A percentile compares a stretch with the other conserved stretches of the same genome.
phyloP scores from a whole-genome alignment of 2,329 filamentous ascomycete species.

The Penicillium sp. region DNA sequence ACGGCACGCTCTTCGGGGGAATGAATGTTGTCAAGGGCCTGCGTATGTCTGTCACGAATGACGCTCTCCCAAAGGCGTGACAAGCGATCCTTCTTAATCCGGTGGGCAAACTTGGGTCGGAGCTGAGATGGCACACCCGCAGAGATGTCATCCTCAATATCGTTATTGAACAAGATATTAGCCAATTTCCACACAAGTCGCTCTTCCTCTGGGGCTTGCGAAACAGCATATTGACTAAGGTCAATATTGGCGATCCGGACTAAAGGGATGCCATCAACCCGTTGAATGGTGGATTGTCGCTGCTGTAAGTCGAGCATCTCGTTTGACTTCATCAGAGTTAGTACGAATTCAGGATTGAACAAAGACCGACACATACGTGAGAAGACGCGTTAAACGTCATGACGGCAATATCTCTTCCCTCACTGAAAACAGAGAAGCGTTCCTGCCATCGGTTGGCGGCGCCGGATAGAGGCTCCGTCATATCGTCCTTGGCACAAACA shows the following conservation, averaged over 20 bases:
- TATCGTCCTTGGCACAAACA: slow-evolving; percentile 57
- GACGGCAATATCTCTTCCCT: slow-evolving; percentile 33
- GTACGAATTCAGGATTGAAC: neutral
- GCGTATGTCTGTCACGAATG: slow-evolving; percentile 62
- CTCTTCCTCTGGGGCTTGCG: slow-evolving; percentile 35
- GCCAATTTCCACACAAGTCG: slow-evolving; percentile 76
- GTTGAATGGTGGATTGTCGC: slow-evolving; percentile 44
- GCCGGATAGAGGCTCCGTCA: slow-evolving; percentile 20
- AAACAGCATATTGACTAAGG: slow-evolving; percentile 34
- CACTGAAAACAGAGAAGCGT: slow-evolving; percentile 47
- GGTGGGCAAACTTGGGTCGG: slow-evolving; percentile 40
- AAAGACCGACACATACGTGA: slow-evolving; percentile 18
- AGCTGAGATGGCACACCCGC: slow-evolving; percentile 41
- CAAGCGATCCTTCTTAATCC: slow-evolving; percentile 50
- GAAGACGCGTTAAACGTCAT: slow-evolving; percentile 24
- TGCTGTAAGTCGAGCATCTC: slow-evolving; percentile 37
- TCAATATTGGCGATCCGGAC: slow-evolving; percentile 40
- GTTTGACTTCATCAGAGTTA: slow-evolving; percentile 19
- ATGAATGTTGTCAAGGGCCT: slow-evolving; percentile 62
- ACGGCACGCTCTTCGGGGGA: slow-evolving; percentile 80
- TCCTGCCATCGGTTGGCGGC: slow-evolving; percentile 50
- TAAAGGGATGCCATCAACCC: slow-evolving; percentile 59
- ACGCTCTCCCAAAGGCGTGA: slow-evolving; percentile 42
- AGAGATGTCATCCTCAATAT: slow-evolving; percentile 48
- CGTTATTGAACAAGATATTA: slow-evolving; percentile 80